A percentile compares a stretch with the other conserved stretches of the same genome.
Conservation (phyloP, 1,139 yeast genomes). For the Geotrichum aggregatum region DNA sequence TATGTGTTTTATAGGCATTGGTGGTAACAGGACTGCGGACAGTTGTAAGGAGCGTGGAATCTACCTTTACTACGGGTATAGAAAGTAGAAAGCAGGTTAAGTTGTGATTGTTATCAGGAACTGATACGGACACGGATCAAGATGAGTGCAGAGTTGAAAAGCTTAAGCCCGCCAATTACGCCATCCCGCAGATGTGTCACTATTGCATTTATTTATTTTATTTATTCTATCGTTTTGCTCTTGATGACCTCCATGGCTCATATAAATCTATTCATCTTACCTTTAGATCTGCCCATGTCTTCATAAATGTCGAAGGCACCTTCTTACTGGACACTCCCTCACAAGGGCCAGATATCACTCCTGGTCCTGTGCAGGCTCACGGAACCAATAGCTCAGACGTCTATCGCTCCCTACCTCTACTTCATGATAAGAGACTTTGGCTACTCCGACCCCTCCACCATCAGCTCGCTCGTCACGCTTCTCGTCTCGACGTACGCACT, state of each 20-base stretch:
- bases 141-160: too few species aligned
- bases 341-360: constrained; percentile 30
- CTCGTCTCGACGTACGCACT: constrained; percentile 52
- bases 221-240: too few species aligned
- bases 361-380: constrained; percentile 42
- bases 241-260: too few species aligned
- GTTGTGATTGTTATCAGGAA: too few species aligned
- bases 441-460: constrained; percentile 49
- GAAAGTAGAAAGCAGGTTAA: constrained; percentile 19
- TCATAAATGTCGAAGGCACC: too few species aligned
- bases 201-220: too few species aligned
- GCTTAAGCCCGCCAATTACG: too few species aligned
- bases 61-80: constrained; percentile 38
- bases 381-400: constrained; percentile 60
- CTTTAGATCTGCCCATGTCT: too few species aligned
- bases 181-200: too few species aligned
- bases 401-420: constrained; percentile 58
- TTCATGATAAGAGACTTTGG: constrained; percentile 58
- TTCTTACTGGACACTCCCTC: constrained; percentile 33
- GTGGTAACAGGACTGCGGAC: constrained; percentile 33
- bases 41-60: constrained; percentile 37
- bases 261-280: too few species aligned
- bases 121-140: too few species aligned
- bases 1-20: constrained; percentile 36
- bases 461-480: constrained; percentile 48